phyloP scores from a whole-genome alignment of 768 basidiomycete genomes.

The Serendipita vermifera region DNA sequence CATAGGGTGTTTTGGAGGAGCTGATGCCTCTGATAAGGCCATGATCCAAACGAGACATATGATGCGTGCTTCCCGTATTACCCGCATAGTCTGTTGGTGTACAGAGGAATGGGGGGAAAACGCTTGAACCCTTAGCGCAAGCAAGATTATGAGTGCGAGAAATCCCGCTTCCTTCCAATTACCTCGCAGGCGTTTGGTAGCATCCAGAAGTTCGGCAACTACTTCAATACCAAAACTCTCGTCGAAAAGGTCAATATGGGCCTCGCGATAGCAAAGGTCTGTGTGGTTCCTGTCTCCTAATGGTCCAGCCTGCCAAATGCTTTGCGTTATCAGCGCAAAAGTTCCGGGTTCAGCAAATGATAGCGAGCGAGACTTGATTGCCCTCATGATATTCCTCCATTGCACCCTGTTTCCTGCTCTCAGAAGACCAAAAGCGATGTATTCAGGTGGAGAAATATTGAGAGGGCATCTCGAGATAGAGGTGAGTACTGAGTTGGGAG shows the following conservation, averaged over 20 bases:
- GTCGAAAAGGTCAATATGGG: slow-evolving; percentile 28
- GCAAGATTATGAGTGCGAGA: slow-evolving; percentile 24
- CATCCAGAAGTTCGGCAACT: slow-evolving; percentile 25
- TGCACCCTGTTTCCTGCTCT: slow-evolving; percentile 35
- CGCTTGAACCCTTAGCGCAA: slow-evolving; percentile 28
- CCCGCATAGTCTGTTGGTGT: slow-evolving; percentile 15
- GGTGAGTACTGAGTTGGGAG: slow-evolving; percentile 32
- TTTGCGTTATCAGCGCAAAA: slow-evolving; percentile 31
- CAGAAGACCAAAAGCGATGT: slow-evolving; percentile 31
- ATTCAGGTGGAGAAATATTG: slow-evolving; percentile 34
- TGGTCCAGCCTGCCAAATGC: slow-evolving; percentile 33
- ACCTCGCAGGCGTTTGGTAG: slow-evolving; percentile 25
- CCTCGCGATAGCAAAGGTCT: slow-evolving; percentile 18
- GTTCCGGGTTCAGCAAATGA: slow-evolving; percentile 31
- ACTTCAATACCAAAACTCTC: slow-evolving; percentile 27
- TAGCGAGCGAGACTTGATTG: slow-evolving; percentile 28
- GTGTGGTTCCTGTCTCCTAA: background rate
- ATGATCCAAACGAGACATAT: slow-evolving; percentile 29
- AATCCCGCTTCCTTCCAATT: slow-evolving; percentile 32
- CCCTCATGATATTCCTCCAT: slow-evolving; percentile 40
- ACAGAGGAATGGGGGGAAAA: slow-evolving; percentile 16
- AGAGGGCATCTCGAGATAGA: slow-evolving; percentile 29
- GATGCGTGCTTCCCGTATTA: slow-evolving; percentile 25
- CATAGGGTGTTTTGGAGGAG: no score
- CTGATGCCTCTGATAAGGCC: no score